Evolutionary conservation across 1,284 basidiomycete species (phyloP).

Genomic region (Thecaphora thlaspeos): DNA sequence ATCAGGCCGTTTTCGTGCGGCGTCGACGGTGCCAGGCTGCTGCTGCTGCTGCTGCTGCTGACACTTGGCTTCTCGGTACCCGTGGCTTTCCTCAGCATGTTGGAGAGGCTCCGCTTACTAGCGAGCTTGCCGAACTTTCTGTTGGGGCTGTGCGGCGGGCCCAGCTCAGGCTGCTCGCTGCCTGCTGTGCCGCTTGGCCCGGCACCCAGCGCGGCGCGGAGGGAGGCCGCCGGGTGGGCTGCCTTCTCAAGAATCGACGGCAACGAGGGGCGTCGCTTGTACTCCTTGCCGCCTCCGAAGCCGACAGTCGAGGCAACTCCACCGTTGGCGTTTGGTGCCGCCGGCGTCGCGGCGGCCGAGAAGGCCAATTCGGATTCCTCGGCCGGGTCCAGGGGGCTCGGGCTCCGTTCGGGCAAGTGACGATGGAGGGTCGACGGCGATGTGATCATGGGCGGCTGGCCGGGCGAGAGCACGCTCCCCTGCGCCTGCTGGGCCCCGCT

Average conservation of each 20-base stretch:
- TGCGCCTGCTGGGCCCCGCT: background rate
- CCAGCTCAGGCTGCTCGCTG: background rate
- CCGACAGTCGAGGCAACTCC: too few relatives aligned
- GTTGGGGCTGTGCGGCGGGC: slow-evolving; percentile 4
- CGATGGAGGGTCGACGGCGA: background rate
- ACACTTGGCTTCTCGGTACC: slow-evolving; percentile 5
- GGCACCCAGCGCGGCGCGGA: slow-evolving; percentile 38
- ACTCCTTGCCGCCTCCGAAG: slow-evolving; percentile 3
- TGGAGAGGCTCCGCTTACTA: slow-evolving; percentile 39
- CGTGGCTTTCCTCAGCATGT: slow-evolving; percentile 42
- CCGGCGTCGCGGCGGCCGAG: slow-evolving; percentile 4
- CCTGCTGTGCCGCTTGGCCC: background rate
- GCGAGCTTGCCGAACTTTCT: slow-evolving; percentile 20
- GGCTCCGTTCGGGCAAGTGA: background rate
- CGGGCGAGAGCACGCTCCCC: slow-evolving; percentile 1
- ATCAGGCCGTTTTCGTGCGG: background rate
- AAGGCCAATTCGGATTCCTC: slow-evolving; percentile 4
- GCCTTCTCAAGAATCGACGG: slow-evolving; percentile 50
- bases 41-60: slow-evolving; percentile 1
- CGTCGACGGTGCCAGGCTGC: background rate
- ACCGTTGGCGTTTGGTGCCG: too few relatives aligned
- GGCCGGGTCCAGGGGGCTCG: background rate
- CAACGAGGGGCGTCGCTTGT: slow-evolving; percentile 39
- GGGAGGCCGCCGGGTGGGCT: slow-evolving; percentile 40
- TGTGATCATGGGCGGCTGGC: background rate